These are phyloP conservation scores for Hypholoma fasciculare DNA, from an alignment of 768 basidiomycete genomes.

Conservation along the genomic window DNA sequence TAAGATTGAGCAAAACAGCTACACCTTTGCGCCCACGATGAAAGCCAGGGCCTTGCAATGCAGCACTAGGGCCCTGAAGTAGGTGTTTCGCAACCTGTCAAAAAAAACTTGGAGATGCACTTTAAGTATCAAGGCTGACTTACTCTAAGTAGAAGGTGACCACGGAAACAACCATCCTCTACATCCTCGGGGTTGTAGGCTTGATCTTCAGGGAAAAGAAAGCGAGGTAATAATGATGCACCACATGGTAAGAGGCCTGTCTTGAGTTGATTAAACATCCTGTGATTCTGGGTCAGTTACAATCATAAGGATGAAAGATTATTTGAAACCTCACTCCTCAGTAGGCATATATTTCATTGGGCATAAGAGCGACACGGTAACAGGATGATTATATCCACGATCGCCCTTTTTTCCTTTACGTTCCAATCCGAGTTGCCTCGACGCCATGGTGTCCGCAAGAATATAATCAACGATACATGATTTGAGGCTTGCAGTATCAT, in stretches of 20 bases:
- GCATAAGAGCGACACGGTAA: constrained; percentile 7
- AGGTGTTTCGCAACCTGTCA: constrained; percentile 6
- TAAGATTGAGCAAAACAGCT: too few species aligned
- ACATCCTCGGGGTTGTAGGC: constrained; percentile 5
- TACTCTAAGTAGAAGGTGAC: constrained; percentile 10
- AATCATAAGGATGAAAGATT: background rate
- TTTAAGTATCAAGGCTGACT: constrained; percentile 5
- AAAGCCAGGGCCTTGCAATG: too few species aligned
- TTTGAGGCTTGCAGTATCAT: constrained; percentile 10
- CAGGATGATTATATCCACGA: constrained; percentile 13
- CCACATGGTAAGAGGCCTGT: background rate
- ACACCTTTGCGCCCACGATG: too few species aligned
- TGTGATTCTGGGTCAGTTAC: background rate
- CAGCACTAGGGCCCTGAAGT: too few species aligned
- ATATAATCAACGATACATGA: constrained; percentile 3
- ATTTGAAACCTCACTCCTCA: background rate
- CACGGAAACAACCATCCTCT: constrained; percentile 2
- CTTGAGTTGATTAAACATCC: background rate
- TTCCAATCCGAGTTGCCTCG: background rate
- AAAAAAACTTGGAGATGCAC: background rate
- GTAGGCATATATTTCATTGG: background rate
- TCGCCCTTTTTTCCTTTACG: background rate
- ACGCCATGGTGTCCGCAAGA: background rate
- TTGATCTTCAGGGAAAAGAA: constrained; percentile 5
- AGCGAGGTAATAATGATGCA: background rate